These are phyloP conservation scores for Thalassiosira exigua DNA, from an alignment of 352 stramenopile species.

Conservation along the genomic window DNA sequence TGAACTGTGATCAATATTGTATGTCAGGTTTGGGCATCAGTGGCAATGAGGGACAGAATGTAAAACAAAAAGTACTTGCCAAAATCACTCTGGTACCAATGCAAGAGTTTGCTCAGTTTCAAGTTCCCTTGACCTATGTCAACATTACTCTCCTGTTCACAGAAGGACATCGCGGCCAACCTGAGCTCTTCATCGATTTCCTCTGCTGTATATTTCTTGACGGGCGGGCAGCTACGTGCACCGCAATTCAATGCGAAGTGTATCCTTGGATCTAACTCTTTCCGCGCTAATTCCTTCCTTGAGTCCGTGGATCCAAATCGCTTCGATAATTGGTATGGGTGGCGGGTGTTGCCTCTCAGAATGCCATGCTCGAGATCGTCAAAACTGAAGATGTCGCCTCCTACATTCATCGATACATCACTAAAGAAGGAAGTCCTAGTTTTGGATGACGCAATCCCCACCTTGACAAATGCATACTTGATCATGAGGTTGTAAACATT, in stretches of 20 bases:
- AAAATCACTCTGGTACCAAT: constrained; percentile 82
- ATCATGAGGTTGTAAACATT: constrained; percentile 87
- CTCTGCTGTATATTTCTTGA: constrained; percentile 71
- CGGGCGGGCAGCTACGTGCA: constrained; percentile 73
- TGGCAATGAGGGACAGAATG: not conserved
- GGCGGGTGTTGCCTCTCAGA: constrained; percentile 69
- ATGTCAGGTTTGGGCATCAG: not conserved
- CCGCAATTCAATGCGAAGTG: constrained; percentile 87
- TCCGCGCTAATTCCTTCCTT: not conserved
- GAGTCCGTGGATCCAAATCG: constrained; percentile 37
- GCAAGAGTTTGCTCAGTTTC: constrained; percentile 68
- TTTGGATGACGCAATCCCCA: constrained; percentile 50
- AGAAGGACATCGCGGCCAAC: constrained; percentile 72
- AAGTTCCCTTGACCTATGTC: constrained; percentile 42
- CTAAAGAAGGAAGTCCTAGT: constrained; percentile 49
- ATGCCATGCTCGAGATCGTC: constrained; percentile 85
- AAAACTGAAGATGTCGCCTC: constrained; percentile 60
- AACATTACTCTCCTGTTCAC: constrained; percentile 64
- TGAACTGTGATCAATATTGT: not conserved
- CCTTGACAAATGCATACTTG: constrained; percentile 81
- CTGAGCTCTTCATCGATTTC: constrained; percentile 74
- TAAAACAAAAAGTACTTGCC: constrained; percentile 18
- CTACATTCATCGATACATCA: constrained; percentile 69
- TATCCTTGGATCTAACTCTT: constrained; percentile 71
- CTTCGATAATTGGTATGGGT: constrained; percentile 39